Conservation (phyloP, 192 early-diverging fungal genomes). For the Pilobolus umbonatus region DNA sequence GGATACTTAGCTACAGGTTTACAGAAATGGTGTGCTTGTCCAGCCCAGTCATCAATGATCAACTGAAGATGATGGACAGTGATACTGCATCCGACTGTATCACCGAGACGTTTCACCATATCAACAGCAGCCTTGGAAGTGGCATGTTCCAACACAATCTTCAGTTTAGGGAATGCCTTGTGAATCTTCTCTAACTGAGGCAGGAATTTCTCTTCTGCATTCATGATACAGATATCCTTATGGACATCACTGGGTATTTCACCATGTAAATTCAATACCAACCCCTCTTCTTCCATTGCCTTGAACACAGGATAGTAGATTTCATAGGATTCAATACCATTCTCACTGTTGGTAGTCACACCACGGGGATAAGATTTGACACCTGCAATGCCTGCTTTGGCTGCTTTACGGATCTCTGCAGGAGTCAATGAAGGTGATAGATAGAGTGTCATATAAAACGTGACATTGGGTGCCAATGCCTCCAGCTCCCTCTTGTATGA, state of each 20-base stretch:
- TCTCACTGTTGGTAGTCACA: constrained; percentile 96
- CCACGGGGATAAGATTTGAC: constrained; percentile 94
- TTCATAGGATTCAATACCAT: constrained; percentile 87
- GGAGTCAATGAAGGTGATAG: constrained; percentile 82
- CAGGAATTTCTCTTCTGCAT: constrained; percentile 93
- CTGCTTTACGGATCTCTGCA: constrained; percentile 84
- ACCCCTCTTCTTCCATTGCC: constrained; percentile 90
- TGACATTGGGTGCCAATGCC: constrained; percentile 76
- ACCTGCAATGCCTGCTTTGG: constrained; percentile 74
- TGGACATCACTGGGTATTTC: constrained; percentile 85
- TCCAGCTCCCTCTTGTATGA: constrained; percentile 79
- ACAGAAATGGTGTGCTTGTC: constrained; percentile 93
- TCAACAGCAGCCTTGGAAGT: constrained; percentile 93
- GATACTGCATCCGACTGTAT: constrained; percentile 90
- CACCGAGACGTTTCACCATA: constrained; percentile 83
- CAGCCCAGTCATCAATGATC: constrained; percentile 97
- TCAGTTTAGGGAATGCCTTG: constrained; percentile 84
- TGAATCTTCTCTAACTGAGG: constrained; percentile 82
- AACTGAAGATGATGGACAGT: constrained; percentile 93
- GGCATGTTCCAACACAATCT: constrained; percentile 96
- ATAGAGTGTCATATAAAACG: constrained; percentile 93
- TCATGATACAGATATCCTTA: constrained; percentile 89
- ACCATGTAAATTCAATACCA: constrained; percentile 95
- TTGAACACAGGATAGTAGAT: constrained; percentile 91
- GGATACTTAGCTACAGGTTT: constrained; percentile 98